Evolutionary conservation across 345 rosid species (phyloP).

Genomic region (Salix brachista): DNA sequence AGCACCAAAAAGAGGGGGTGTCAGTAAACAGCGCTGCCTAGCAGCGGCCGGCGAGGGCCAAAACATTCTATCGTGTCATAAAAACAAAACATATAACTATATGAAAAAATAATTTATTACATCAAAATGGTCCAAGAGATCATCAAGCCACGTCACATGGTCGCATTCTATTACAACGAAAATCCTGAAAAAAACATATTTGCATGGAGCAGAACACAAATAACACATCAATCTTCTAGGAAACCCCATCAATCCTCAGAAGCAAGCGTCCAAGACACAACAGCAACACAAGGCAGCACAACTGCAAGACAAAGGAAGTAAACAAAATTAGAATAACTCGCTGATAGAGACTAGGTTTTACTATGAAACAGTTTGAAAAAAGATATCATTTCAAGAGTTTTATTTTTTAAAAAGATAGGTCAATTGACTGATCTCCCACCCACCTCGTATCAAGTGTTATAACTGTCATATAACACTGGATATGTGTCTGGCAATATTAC

Average conservation of each 20-base stretch:
- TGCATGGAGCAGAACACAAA: background rate
- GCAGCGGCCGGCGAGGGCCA: no score
- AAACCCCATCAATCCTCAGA: slow-evolving; percentile 20
- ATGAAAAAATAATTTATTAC: background rate
- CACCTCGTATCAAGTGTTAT: no score
- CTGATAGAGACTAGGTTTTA: no score
- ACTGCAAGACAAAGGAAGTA: slow-evolving; percentile 29
- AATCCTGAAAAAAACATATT: background rate
- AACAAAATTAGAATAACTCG: background rate
- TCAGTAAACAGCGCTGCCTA: no score
- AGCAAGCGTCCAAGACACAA: slow-evolving; percentile 61
- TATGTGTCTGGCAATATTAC: no score
- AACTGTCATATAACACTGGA: no score
- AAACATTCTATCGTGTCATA: no score
- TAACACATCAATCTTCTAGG: background rate
- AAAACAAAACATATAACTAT: background rate
- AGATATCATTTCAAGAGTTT: no score
- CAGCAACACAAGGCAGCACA: slow-evolving; percentile 77
- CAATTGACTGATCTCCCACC: no score
- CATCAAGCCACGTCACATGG: background rate
- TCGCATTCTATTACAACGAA: background rate
- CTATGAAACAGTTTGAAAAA: no score
- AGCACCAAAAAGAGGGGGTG: no score
- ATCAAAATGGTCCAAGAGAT: background rate
- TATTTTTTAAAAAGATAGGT: no score